phyloP scores from a whole-genome alignment of 148 eudicot species.

The Beta vulgaris region DNA sequence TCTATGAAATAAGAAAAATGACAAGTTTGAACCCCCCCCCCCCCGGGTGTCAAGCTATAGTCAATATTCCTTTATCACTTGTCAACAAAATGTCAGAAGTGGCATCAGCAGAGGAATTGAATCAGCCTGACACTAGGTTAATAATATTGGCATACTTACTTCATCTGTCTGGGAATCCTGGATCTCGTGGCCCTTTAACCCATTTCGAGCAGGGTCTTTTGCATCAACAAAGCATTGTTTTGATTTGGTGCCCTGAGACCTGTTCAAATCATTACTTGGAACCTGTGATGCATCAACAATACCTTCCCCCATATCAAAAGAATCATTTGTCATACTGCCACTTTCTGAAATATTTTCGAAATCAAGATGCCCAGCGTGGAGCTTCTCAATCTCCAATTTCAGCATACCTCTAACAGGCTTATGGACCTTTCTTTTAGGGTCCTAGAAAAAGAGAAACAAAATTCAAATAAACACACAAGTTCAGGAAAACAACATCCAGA shows the following conservation, averaged over 20 bases:
- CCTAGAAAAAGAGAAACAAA: conserved; percentile 38
- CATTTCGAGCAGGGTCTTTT: conserved; percentile 58
- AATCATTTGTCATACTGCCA: conserved; percentile 59
- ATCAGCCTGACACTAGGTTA: background rate
- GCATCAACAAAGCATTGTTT: conserved; percentile 40
- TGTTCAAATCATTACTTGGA: conserved; percentile 51
- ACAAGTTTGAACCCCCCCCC: no score
- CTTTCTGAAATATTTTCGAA: conserved; percentile 68
- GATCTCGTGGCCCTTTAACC: conserved; percentile 47
- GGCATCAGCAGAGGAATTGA: background rate
- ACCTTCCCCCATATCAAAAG: conserved; percentile 48
- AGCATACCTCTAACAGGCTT: conserved; percentile 95
- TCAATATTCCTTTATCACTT: no score
- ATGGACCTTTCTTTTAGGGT: conserved; percentile 95
- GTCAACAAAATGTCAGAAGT: no score
- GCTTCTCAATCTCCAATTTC: conserved; percentile 90
- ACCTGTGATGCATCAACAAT: conserved; percentile 46
- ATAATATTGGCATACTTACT: conserved; percentile 49
- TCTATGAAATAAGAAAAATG: background rate
- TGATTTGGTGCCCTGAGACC: conserved; percentile 37
- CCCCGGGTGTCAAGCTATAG: no score
- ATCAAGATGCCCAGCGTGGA: conserved; percentile 71
- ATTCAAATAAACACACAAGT: background rate
- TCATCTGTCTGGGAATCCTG: conserved; percentile 46
- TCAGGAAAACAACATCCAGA: background rate